Conservation (phyloP, 1,284 basidiomycete species). For the Leccinum proliferum region DNA sequence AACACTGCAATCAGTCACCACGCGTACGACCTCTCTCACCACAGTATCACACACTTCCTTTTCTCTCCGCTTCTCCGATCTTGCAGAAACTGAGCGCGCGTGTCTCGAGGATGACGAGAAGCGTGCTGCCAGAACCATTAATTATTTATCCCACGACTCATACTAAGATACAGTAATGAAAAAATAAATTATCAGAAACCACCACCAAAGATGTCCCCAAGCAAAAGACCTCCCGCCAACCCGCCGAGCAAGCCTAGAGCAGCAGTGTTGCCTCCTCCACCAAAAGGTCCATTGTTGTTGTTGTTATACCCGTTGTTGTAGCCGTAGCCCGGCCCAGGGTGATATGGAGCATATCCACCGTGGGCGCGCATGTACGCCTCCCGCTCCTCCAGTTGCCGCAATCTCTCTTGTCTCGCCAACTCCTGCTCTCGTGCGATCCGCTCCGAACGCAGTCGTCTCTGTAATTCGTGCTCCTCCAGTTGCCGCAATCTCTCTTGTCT, state of each 20-base stretch:
- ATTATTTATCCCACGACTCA: slow-evolving; percentile 4
- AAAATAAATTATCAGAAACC: slow-evolving; percentile 17
- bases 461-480: slow-evolving; percentile 34
- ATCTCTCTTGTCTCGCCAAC: slow-evolving; percentile 12
- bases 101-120: slow-evolving; percentile 72
- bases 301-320: slow-evolving; percentile 1
- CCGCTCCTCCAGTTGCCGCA: slow-evolving; percentile 18
- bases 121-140: slow-evolving; percentile 63
- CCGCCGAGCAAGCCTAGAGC: slow-evolving; percentile 41
- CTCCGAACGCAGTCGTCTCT: slow-evolving; percentile 32
- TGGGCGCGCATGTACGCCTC: slow-evolving; percentile 31
- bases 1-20: slow-evolving; percentile 50
- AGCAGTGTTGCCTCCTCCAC: slow-evolving; percentile 7
- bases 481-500: slow-evolving; percentile 13
- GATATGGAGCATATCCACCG: slow-evolving; percentile 28
- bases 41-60: slow-evolving; percentile 69
- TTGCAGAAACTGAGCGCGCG: slow-evolving; percentile 60
- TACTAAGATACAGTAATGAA: not conserved
- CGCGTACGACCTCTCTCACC: slow-evolving; percentile 65
- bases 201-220: slow-evolving; percentile 43
- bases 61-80: slow-evolving; percentile 68
- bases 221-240: slow-evolving; percentile 53
- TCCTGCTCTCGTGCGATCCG: slow-evolving; percentile 28
- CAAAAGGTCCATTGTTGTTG: not conserved
- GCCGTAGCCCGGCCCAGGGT: slow-evolving; percentile 17